Conservation (phyloP, 805 yeast species). For the Saccharomycopsis schoenii region DNA sequence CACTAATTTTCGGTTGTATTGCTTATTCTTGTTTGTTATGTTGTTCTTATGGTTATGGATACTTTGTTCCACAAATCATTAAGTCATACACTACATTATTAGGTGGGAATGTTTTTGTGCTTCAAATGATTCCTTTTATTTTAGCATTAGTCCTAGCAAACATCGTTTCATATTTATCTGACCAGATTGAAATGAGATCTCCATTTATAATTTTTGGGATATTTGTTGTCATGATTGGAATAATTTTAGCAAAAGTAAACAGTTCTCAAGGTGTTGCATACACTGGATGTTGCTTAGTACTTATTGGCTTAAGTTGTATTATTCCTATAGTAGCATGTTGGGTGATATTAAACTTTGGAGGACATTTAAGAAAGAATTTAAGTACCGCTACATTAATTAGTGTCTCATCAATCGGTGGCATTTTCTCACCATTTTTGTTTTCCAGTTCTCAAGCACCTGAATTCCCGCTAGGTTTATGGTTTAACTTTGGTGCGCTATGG, state of each 20-base stretch:
- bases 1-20: conserved; percentile 14
- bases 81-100: background rate
- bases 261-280: conserved; percentile 7
- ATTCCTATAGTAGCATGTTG: conserved; percentile 15
- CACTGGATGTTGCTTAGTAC: conserved; percentile 7
- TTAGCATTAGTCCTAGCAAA: conserved; percentile 13
- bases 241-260: conserved; percentile 5
- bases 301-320: conserved; percentile 11
- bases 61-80: conserved; percentile 14
- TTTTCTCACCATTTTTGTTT: conserved; percentile 14
- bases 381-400: conserved; percentile 14
- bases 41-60: conserved; percentile 15
- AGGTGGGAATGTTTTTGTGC: background rate
- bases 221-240: conserved; percentile 7
- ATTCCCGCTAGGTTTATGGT: conserved; percentile 7
- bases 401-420: conserved; percentile 8
- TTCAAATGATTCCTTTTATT: conserved; percentile 15
- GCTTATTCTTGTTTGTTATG: conserved; percentile 10
- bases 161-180: conserved; percentile 9
- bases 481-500: conserved; percentile 5
- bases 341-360: conserved; percentile 17
- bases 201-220: conserved; percentile 10
- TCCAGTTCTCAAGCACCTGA: conserved; percentile 6
- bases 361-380: conserved; percentile 15
- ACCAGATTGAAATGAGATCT: conserved; percentile 5